These are phyloP conservation scores for Fraxinus cuspidata DNA, from an alignment of 257 asterid species.

Conservation along the genomic window DNA sequence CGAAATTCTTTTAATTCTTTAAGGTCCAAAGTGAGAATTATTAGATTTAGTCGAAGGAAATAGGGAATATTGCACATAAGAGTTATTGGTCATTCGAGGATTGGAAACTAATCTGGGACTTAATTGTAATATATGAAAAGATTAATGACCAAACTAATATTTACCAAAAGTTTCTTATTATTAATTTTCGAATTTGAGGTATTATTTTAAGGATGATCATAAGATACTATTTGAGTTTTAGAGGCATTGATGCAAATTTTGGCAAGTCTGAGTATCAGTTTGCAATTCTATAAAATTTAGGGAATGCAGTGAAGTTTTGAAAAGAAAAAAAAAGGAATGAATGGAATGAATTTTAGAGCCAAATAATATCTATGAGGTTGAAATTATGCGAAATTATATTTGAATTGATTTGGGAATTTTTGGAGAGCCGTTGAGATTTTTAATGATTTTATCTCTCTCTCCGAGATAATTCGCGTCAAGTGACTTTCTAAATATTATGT, in stretches of 20 bases:
- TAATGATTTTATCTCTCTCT: no score
- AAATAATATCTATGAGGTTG: background rate
- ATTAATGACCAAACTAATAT: background rate
- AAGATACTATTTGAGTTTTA: background rate
- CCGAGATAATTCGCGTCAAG: no score
- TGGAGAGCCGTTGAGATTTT: background rate
- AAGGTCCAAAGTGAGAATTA: background rate
- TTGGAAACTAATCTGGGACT: no score
- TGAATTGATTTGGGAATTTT: no score
- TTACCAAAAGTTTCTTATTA: no score
- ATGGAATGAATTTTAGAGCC: background rate
- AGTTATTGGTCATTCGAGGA: background rate
- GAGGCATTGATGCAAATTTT: background rate
- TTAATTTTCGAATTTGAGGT: no score
- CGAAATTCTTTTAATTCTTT: background rate
- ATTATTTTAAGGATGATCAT: background rate
- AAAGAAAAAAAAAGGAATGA: no score
- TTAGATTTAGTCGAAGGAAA: no score
- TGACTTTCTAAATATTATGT: no score
- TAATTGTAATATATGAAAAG: no score
- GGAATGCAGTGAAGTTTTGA: background rate
- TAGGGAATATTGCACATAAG: background rate
- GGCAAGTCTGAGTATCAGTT: background rate
- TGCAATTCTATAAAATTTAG: background rate
- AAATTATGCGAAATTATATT: background rate